Evolutionary conservation across 352 stramenopile species (phyloP).

Genomic region (Phytophthora uliginosa): DNA sequence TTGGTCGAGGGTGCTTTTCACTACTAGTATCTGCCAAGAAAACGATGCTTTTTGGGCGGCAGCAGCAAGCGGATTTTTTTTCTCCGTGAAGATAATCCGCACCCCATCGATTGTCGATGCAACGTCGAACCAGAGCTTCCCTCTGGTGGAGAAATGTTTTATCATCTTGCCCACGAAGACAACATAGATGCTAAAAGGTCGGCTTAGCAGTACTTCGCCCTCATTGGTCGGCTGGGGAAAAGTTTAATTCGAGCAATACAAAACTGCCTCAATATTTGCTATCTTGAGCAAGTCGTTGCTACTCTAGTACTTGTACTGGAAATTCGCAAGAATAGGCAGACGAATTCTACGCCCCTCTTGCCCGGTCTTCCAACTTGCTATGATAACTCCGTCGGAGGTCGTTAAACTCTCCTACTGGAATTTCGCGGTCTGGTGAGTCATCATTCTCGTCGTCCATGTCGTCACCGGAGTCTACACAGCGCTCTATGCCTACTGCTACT

Average conservation of each 20-base stretch:
- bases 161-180: constrained; percentile 9
- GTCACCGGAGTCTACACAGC: constrained; percentile 6
- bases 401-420: constrained; percentile 8
- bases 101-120: background rate
- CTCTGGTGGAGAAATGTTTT: background rate
- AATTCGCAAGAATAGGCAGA: background rate
- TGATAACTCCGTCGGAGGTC: background rate
- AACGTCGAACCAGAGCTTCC: background rate
- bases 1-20: no score
- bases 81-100: constrained; percentile 3
- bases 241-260: no score
- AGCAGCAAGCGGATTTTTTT: no score
- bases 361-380: background rate
- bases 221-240: background rate
- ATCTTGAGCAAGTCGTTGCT: no score
- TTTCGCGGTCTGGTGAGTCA: constrained; percentile 21
- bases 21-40: no score
- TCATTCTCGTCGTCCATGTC: constrained; percentile 16
- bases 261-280: no score
- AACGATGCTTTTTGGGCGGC: no score
- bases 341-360: background rate
- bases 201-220: background rate
- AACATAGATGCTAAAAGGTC: constrained; percentile 14
- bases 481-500: constrained; percentile 11
- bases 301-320: no score